Evolutionary conservation across 202 grass and related monocot species (phyloP).

Genomic region (Brachypodium distachyon): DNA sequence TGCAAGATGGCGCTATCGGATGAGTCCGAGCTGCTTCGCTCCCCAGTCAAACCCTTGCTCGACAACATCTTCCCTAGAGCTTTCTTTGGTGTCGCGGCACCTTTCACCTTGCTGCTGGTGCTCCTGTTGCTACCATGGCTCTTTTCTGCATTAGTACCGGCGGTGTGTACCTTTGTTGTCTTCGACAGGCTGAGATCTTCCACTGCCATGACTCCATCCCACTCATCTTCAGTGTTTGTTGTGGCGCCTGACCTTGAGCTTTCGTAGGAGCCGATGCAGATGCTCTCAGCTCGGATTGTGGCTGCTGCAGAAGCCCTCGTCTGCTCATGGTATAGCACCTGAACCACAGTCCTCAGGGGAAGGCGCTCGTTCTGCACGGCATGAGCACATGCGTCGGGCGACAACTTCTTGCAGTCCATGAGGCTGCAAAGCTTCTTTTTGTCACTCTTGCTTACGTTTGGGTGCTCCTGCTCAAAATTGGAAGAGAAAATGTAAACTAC

Average conservation of each 20-base stretch:
- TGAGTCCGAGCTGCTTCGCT: constrained; percentile 69
- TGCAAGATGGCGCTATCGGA: constrained; percentile 53
- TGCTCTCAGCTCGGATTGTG: constrained; percentile 61
- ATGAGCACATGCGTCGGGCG: constrained; percentile 59
- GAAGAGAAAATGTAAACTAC: not conserved
- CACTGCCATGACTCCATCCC: constrained; percentile 46
- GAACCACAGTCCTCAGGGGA: constrained; percentile 73
- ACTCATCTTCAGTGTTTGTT: constrained; percentile 87
- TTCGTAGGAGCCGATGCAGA: constrained; percentile 64
- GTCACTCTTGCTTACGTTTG: constrained; percentile 66
- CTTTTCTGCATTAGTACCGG: constrained; percentile 33
- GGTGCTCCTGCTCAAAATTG: constrained; percentile 68
- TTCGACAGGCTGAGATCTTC: constrained; percentile 51
- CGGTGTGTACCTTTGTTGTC: constrained; percentile 31
- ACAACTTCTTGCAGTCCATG: constrained; percentile 87
- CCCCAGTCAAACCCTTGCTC: constrained; percentile 39
- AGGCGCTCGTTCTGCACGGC: constrained; percentile 93
- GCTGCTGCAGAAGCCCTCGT: constrained; percentile 50
- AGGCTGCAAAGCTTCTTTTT: constrained; percentile 79
- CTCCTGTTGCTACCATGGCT: constrained; percentile 19
- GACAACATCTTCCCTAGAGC: constrained; percentile 46
- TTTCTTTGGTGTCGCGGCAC: constrained; percentile 39
- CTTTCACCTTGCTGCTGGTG: constrained; percentile 37
- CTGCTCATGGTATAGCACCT: constrained; percentile 87
- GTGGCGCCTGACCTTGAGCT: constrained; percentile 88